These are phyloP conservation scores for Phytophthora foliorum DNA, from an alignment of 352 stramenopile species.

Conservation along the genomic window DNA sequence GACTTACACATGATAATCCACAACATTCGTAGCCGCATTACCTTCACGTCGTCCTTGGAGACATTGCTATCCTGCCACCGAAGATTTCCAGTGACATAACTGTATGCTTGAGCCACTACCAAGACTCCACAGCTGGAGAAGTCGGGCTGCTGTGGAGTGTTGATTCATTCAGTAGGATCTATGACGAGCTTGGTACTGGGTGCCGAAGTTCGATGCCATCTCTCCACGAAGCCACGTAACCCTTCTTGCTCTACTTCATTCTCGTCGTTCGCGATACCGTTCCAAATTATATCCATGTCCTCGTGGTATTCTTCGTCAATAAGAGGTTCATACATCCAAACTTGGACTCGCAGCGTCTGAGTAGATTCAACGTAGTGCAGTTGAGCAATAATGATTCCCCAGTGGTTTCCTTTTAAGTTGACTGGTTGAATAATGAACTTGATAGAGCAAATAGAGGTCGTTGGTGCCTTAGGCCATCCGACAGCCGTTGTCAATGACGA, in stretches of 20 bases:
- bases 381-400: slow-evolving; percentile 10
- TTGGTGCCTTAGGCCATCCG: slow-evolving; percentile 8
- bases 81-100: not conserved
- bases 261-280: not conserved
- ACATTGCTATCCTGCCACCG: not conserved
- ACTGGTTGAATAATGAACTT: slow-evolving; percentile 15
- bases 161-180: not conserved
- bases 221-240: not conserved
- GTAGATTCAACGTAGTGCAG: not conserved
- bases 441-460: not conserved
- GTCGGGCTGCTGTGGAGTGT: not conserved
- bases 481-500: slow-evolving; percentile 1
- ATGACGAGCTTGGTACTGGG: not conserved
- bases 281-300: slow-evolving; percentile 6
- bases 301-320: slow-evolving; percentile 15
- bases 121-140: not conserved
- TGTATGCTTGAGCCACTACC: not conserved
- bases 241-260: not conserved
- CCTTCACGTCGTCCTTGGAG: not conserved
- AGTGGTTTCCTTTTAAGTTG: slow-evolving; percentile 12
- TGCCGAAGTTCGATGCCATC: not conserved
- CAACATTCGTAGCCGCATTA: not conserved
- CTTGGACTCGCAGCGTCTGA: not conserved
- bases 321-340: slow-evolving; percentile 12
- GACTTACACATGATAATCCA: not conserved